These are phyloP conservation scores for Pouteria glomerata DNA, from an alignment of 148 eudicot species.

Conservation along the genomic window DNA sequence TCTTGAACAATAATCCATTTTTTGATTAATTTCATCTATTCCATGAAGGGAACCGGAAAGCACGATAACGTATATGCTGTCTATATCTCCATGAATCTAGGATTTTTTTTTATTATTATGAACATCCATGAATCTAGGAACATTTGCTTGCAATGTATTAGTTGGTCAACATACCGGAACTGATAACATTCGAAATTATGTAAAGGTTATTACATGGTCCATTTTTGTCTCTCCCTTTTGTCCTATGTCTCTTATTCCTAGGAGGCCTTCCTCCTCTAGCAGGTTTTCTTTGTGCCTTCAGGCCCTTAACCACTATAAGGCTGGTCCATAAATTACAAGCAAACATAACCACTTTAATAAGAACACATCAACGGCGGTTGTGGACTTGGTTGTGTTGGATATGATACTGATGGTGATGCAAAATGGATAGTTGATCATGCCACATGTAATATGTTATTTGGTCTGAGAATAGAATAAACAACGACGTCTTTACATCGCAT, in stretches of 20 bases:
- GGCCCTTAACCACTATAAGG: background rate
- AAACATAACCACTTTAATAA: background rate
- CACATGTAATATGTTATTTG: background rate
- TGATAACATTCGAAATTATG: background rate
- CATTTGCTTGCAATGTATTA: too few species aligned
- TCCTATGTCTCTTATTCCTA: background rate
- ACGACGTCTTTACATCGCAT: background rate
- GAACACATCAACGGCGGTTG: background rate
- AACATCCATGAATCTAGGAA: too few species aligned
- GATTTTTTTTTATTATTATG: too few species aligned
- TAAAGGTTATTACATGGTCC: background rate
- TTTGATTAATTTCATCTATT: too few species aligned
- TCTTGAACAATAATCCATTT: too few species aligned
- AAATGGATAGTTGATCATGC: background rate
- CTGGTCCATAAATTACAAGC: background rate
- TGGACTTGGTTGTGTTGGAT: background rate
- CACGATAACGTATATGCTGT: too few species aligned
- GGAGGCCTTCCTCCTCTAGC: background rate
- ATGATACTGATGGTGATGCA: background rate
- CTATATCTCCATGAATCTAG: too few species aligned
- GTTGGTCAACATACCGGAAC: background rate
- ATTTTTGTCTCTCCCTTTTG: background rate
- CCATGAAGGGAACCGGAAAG: too few species aligned
- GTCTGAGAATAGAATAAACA: background rate
- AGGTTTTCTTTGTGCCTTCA: background rate